phyloP scores from a whole-genome alignment of 2,329 filamentous ascomycete genomes.

The Hypoxylon sp. region DNA sequence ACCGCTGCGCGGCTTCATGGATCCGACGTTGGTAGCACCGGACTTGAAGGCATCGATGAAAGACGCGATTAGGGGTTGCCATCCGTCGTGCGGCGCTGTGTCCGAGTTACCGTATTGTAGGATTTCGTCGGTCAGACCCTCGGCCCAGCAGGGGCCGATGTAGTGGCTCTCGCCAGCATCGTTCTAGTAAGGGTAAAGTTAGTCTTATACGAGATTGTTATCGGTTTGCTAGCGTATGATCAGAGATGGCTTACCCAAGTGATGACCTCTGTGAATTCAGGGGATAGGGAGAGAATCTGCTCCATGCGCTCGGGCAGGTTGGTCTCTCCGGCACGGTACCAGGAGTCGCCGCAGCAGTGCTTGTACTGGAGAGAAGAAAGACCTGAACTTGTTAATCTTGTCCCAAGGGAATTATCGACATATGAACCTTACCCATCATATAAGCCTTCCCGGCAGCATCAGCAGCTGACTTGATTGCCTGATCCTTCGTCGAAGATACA shows the following conservation, averaged over 20 bases:
- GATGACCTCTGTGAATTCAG: conserved; percentile 55
- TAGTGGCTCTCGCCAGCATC: conserved; percentile 58
- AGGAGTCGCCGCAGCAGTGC: conserved; percentile 52
- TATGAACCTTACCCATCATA: conserved; percentile 51
- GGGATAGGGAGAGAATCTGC: conserved; percentile 54
- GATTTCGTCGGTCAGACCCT: conserved; percentile 51
- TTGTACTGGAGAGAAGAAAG: conserved; percentile 55
- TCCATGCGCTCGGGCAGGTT: conserved; percentile 57
- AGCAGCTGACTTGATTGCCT: conserved; percentile 46
- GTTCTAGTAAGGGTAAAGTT: conserved; percentile 47
- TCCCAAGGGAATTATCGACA: background rate
- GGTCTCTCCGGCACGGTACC: conserved; percentile 55
- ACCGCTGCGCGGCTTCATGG: conserved; percentile 46
- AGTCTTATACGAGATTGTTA: background rate
- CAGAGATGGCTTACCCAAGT: conserved; percentile 50
- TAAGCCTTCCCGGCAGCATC: conserved; percentile 53
- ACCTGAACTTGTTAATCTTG: conserved; percentile 40
- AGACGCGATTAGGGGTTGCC: conserved; percentile 56
- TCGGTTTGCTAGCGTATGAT: background rate
- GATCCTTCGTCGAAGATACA: conserved; percentile 49
- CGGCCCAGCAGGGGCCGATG: conserved; percentile 55
- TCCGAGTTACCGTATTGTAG: conserved; percentile 53
- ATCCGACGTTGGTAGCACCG: conserved; percentile 39
- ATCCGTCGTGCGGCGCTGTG: conserved; percentile 52
- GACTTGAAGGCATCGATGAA: conserved; percentile 57